phyloP scores from a whole-genome alignment of 208 protist genomes.

The Wallacemonas sp. region DNA sequence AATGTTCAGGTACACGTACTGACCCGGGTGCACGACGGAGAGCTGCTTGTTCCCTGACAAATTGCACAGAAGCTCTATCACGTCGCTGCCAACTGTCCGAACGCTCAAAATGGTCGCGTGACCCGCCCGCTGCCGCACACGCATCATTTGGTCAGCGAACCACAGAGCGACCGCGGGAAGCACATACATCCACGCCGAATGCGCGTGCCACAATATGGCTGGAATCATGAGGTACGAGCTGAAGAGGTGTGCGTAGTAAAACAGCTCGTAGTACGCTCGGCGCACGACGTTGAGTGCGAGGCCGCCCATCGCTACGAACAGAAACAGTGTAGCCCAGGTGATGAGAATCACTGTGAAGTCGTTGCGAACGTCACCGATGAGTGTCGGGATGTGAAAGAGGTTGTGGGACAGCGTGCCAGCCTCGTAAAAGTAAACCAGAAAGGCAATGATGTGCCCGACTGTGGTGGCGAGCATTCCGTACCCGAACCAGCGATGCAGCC shows the following conservation, averaged over 20 bases:
- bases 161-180: conserved; percentile 55
- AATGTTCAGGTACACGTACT: conserved; percentile 62
- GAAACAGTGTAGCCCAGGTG: conserved; percentile 38
- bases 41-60: conserved; percentile 14
- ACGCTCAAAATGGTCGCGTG: conserved; percentile 25
- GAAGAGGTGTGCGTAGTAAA: conserved; percentile 68
- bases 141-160: conserved; percentile 49
- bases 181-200: conserved; percentile 62
- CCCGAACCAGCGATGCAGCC: conserved; percentile 53
- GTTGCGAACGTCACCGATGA: conserved; percentile 23
- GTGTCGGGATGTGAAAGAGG: conserved; percentile 24
- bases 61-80: conserved; percentile 21
- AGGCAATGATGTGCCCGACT: conserved; percentile 33
- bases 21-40: conserved; percentile 20
- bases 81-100: conserved; percentile 25
- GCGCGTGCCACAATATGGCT: conserved; percentile 49
- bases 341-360: conserved; percentile 48
- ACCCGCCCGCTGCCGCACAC: conserved; percentile 39
- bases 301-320: conserved; percentile 53
- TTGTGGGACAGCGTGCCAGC: conserved; percentile 31
- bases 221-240: conserved; percentile 54
- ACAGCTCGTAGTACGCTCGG: conserved; percentile 62
- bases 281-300: conserved; percentile 45
- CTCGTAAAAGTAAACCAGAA: conserved; percentile 29
- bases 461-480: conserved; percentile 34